Evolutionary conservation across 2,329 filamentous ascomycete genomes (phyloP), one percentile per base, ranked within the genome.

Genomic region (Stachybotrys echinatus): DNA sequence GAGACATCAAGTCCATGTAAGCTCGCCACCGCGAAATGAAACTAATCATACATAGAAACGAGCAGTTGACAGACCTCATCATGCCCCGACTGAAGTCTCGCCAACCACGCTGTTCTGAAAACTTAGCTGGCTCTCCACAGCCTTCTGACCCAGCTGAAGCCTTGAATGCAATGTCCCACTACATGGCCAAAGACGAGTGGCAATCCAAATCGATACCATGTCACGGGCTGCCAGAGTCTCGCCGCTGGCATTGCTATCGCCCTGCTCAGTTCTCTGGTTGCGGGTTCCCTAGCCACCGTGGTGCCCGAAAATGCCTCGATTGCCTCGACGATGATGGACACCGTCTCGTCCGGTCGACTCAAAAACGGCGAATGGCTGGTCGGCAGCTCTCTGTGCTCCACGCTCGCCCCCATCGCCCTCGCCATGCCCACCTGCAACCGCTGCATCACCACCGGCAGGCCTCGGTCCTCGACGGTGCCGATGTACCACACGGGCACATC

Each of bases 281-380:
- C 19, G 18, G 22, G 12, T 5, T 23, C 42, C 19, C n/a, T 18
- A 10, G 20, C 14, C 8, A 37, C 44, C n/a, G 44, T 22, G 8
- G 18, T 46, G 7, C 23, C 44, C 23, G 4, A 38, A 38, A 64
- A 63, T 0, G 52, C 47, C 14, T 45, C n/a, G 7, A 55, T 48
- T 3, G 61, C 62, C 21, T 66, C 54, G 0, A 57, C 21, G 3
- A 78, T 55, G 43, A 75, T 59, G 3, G 53, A 54, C 2, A 60
- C 69, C 2, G 70, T 71, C 50, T 70, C 68, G 3, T 65, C 58
- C 1, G 74, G 72, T 53, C 58, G 61, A 57, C 75, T 78, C 56
- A 80, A 50, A 59, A 79, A 74, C 0, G 74, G 73, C 12, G 72
- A 76, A 60, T 79, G 75, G 19, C 74, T 70, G n/a, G 64, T 73